Evolutionary conservation across 2,329 filamentous ascomycete genomes (phyloP).

Genomic region (Xylariaceae sp.): DNA sequence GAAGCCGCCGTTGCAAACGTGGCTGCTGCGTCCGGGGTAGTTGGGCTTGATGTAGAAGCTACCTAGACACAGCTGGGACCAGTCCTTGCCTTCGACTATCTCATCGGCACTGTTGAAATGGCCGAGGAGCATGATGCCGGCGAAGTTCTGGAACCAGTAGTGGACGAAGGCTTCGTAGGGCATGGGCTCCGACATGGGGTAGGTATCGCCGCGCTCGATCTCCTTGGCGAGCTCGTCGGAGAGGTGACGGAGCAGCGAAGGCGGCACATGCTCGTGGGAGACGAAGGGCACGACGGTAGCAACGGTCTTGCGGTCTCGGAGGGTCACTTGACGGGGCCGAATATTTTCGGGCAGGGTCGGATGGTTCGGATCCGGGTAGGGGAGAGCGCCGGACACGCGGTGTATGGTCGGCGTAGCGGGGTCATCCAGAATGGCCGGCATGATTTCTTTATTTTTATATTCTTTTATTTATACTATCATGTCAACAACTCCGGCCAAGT

Average conservation of each 20-base stretch:
- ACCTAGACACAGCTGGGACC: slow-evolving; percentile 75
- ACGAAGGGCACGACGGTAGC: slow-evolving; percentile 81
- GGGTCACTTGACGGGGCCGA: slow-evolving; percentile 68
- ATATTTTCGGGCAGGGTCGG: slow-evolving; percentile 65
- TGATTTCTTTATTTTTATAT: slow-evolving; percentile 30
- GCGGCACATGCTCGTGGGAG: slow-evolving; percentile 70
- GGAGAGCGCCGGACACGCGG: slow-evolving; percentile 60
- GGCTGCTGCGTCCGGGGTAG: slow-evolving; percentile 83
- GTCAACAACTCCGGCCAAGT: too few relatives aligned
- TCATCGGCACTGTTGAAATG: slow-evolving; percentile 61
- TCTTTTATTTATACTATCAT: too few relatives aligned
- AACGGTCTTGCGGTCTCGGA: slow-evolving; percentile 76
- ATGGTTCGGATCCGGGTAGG: slow-evolving; percentile 58
- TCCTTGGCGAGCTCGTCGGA: slow-evolving; percentile 82
- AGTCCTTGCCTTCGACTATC: slow-evolving; percentile 58
- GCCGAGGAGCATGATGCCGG: slow-evolving; percentile 79
- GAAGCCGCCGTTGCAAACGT: slow-evolving; percentile 83
- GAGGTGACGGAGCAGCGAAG: slow-evolving; percentile 68
- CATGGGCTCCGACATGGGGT: slow-evolving; percentile 78
- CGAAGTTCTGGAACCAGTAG: slow-evolving; percentile 92
- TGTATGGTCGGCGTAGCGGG: slow-evolving; percentile 65
- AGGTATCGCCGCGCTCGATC: slow-evolving; percentile 87
- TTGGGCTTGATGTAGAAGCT: slow-evolving; percentile 95
- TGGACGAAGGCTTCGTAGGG: slow-evolving; percentile 67
- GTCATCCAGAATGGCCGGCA: slow-evolving; percentile 77